Base-by-base conservation (phyloP, 371 early-diverging fungal genomes). In the Mucor piriformis region DNA sequence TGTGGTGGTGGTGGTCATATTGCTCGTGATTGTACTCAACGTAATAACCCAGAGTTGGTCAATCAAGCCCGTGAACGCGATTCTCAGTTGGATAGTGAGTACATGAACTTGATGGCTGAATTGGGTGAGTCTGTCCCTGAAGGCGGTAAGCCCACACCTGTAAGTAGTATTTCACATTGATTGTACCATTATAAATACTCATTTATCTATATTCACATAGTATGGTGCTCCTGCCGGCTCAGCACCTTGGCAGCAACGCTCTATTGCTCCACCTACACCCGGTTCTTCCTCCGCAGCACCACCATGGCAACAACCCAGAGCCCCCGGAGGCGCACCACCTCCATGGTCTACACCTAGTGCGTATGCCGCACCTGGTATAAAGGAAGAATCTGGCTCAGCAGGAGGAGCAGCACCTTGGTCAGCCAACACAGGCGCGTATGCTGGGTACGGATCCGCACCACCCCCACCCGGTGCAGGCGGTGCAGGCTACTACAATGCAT, bases 1-100 rank as follows among this genome's bases (percentile, higher is more conserved):
- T 98, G 98, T 76, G 85, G 85, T 55, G 93, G 94, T 55, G 89
- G 84, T 54, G 98, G 97, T 16, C 98, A 98, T 74, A 89, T 91
- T 54, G 92, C 95, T 13, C 87, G 92, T 50, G 94, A 94, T 74
- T 93, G 93, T 71, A 70, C 74, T 61, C 90, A 86, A 55, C 84
- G 92, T 40, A 89, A 89, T 70, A 86, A 92, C 70, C 96, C 88
- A 7, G 89, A 85, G 50, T 82, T 84, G 11, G 70, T 86, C 52
- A 75, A 82, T 37, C 81, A 84, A 54, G 86, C 88, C 1, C 77
- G 79, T 48, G 87, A 93, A 50, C 82, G 92, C 20, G 92, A 94
- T 58, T 83, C 89, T 66, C 90, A 92, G 77, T 70, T 95, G 15
- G 95, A 96, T 66, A 82, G 83, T 23, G 97, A 96, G 71, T 94